Evolutionary conservation across 75 land plant species (phyloP).

Genomic region (Isoetes taiwanensis): DNA sequence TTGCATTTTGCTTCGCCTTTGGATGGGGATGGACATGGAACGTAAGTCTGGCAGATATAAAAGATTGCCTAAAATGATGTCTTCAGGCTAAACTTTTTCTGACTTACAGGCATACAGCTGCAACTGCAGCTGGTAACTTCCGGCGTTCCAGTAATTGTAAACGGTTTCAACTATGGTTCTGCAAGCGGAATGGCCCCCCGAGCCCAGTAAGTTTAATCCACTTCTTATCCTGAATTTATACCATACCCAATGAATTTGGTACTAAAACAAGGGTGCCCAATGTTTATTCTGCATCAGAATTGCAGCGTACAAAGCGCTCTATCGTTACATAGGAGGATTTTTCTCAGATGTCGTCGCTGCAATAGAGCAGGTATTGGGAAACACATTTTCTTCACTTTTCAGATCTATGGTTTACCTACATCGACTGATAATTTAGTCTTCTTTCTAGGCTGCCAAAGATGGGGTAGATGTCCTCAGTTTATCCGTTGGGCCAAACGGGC

Average conservation of each 20-base stretch:
- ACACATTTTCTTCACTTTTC: too few species aligned
- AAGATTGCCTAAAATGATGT: not conserved
- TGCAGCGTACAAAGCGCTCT: conserved; percentile 80
- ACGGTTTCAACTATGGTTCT: conserved; percentile 12
- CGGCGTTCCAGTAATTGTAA: conserved; percentile 9
- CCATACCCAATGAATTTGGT: too few species aligned
- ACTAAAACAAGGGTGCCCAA: too few species aligned
- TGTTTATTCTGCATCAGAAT: too few species aligned
- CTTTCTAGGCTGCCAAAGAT: conserved; percentile 82
- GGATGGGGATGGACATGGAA: conserved; percentile 91
- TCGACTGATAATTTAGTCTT: not conserved
- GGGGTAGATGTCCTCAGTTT: conserved; percentile 78
- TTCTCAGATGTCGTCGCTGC: conserved; percentile 72
- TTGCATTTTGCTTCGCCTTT: conserved; percentile 73
- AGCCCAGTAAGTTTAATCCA: conserved; percentile 11
- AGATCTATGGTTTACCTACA: too few species aligned
- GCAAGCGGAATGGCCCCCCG: conserved; percentile 25
- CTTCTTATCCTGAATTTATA: not conserved
- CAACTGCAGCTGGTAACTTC: conserved; percentile 45
- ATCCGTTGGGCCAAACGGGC: conserved; percentile 78
- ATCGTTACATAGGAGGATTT: conserved; percentile 74
- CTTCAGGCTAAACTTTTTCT: not conserved
- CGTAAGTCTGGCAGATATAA: conserved; percentile 31
- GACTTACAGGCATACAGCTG: conserved; percentile 37
- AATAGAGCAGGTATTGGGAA: conserved; percentile 47